Evolutionary conservation across 495 filamentous ascomycete species (phyloP).

Genomic region (Penicillium cinerascens): DNA sequence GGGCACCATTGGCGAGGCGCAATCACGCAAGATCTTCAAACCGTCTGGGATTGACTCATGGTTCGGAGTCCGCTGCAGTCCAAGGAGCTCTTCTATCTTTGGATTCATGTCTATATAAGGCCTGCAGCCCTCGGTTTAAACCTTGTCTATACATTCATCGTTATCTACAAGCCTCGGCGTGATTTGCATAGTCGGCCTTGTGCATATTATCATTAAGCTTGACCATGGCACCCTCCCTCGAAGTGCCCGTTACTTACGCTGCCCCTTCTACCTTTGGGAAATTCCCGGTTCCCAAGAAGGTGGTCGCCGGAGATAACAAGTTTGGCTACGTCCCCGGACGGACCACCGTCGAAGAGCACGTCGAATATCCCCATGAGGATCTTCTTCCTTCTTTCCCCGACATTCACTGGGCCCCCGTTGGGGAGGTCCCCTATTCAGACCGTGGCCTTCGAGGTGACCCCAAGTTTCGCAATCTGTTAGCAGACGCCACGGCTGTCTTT

Average conservation of each 20-base stretch:
- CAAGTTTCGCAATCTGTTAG: conserved; percentile 50
- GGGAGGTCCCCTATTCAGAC: conserved; percentile 50
- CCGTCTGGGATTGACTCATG: conserved; percentile 20
- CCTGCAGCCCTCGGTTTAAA: not conserved
- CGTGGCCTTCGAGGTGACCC: conserved; percentile 53
- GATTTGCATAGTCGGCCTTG: not conserved
- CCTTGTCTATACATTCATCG: conserved; percentile 12
- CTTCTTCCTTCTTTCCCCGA: conserved; percentile 56
- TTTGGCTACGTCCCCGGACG: conserved; percentile 48
- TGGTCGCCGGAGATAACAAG: conserved; percentile 24
- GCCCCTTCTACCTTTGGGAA: conserved; percentile 8
- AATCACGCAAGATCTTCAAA: conserved; percentile 18
- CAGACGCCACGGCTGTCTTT: conserved; percentile 50
- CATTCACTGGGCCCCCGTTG: conserved; percentile 50
- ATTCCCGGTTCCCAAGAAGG: conserved; percentile 21
- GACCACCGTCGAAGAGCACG: conserved; percentile 41
- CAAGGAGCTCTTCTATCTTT: conserved; percentile 1
- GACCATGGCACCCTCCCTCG: conserved; percentile 36
- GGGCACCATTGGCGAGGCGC: not conserved
- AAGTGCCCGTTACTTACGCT: conserved; percentile 24
- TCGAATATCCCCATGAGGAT: conserved; percentile 53
- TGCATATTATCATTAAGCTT: not conserved
- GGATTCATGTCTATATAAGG: conserved; percentile 11
- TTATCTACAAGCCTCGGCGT: not conserved
- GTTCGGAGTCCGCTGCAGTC: not conserved